Evolutionary conservation across 208 protist genomes (phyloP), one percentile per base, ranked within the genome.

Genomic region (Leishmania major): DNA sequence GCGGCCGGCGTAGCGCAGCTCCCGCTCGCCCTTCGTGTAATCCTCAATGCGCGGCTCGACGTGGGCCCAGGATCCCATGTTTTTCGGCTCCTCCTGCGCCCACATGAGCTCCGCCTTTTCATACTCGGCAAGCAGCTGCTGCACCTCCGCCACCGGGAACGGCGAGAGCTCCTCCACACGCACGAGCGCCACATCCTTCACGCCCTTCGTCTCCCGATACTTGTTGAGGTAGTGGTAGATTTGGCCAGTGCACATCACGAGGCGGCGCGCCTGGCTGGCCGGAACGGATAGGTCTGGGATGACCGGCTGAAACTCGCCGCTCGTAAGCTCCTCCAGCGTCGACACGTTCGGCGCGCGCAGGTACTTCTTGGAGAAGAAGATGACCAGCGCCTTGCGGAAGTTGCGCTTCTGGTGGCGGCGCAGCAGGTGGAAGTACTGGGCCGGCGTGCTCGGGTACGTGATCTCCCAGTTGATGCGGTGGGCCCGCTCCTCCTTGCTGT

Each of bases 341-440:
- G 95, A 98, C 71, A 94, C 92, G 82, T 96, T 97, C 66, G 93
- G 95, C 13, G 94, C 85, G n/a, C 95, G 94, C 71, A 98, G 87
- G 87, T 92, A 96, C 76, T 94, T 88, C 89, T 98, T 98, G 31
- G 95, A 96, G 85, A 97, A 98, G 89, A 98, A 93, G 69, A 99
- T 90, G 67, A 99, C 90, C 67, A 99, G 95, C n/a, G 99, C 93
- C 86, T 99, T 99, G 80, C 99, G 96, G 94, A 99, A 99, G 79
- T 99, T 92, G 72, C 99, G 91, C 88, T 95, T 94, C 62, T 99
- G 80, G 88, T 99, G 99, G 62, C 99, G 95, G 60, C 99, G 92
- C 1, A 99, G 92, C 10, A 99, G 92, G 87, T 99, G 99, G 94
- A 99, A 99, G 94, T 99, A 99, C 89, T 99, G 99, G 43, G 99